Evolutionary conservation across 176 grass and related monocot species (phyloP).

Genomic region (Zizania latifolia): DNA sequence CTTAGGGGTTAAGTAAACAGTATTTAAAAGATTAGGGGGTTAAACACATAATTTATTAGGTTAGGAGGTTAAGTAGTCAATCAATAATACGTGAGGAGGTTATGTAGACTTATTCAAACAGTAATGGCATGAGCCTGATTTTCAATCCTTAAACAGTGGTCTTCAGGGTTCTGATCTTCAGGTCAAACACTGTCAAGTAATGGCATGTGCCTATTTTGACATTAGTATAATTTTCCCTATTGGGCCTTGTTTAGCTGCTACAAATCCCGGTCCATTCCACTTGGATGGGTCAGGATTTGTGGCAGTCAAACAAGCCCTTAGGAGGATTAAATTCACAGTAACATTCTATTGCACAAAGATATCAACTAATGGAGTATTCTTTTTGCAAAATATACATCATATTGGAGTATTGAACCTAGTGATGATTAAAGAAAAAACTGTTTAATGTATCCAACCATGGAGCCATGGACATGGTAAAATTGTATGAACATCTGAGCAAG

Average conservation of each 20-base stretch:
- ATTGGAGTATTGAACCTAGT: background rate
- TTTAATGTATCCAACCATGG: background rate
- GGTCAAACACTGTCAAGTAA: background rate
- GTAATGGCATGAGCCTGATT: background rate
- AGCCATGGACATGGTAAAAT: background rate
- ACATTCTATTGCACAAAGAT: background rate
- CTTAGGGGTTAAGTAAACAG: too few relatives aligned
- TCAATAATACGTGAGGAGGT: too few relatives aligned
- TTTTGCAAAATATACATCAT: background rate
- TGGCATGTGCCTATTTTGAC: background rate
- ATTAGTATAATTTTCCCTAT: background rate
- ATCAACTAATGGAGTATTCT: background rate
- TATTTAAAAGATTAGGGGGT: too few relatives aligned
- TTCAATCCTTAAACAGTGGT: background rate
- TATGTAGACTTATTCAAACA: too few relatives aligned
- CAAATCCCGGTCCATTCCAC: too few relatives aligned
- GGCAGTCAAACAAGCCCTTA: too few relatives aligned
- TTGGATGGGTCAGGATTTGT: too few relatives aligned
- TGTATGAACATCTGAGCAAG: background rate
- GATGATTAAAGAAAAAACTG: background rate
- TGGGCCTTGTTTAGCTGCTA: too few relatives aligned
- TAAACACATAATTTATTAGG: too few relatives aligned
- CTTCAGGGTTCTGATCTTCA: background rate
- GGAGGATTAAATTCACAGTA: background rate
- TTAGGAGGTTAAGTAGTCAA: too few relatives aligned